phyloP scores from a whole-genome alignment of 2,329 filamentous ascomycete species.

The Cladophialophora psammophila region DNA sequence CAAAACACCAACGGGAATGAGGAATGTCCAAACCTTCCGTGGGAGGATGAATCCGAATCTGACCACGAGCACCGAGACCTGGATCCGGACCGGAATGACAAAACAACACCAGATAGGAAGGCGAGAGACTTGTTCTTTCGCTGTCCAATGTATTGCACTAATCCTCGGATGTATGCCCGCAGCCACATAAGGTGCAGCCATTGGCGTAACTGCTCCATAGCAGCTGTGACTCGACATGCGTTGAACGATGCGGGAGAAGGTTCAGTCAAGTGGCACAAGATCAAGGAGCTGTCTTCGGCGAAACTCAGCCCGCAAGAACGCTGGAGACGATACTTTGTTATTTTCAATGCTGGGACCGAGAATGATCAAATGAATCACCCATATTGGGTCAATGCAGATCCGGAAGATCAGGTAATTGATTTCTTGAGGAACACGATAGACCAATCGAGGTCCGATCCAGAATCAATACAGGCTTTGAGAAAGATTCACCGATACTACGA shows the following conservation, averaged over 20 bases:
- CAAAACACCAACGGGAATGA: not conserved
- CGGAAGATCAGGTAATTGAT: not conserved
- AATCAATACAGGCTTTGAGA: not conserved
- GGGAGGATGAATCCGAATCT: not conserved
- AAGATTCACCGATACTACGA: not conserved
- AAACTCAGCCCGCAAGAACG: not conserved
- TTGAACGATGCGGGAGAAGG: not conserved
- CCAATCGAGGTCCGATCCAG: not conserved
- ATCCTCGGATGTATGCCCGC: constrained; percentile 5
- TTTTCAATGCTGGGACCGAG: constrained; percentile 8
- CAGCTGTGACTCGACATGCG: constrained; percentile 12
- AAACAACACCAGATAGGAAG: not conserved
- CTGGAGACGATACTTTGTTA: constrained; percentile 4
- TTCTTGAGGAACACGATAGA: not conserved
- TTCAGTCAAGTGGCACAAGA: not conserved
- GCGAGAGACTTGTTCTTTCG: constrained; percentile 1
- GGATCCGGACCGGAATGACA: not conserved
- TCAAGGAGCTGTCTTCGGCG: not conserved
- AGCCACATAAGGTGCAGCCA: constrained; percentile 1
- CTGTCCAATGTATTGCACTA: constrained; percentile 9
- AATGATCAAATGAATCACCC: not conserved
- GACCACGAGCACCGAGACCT: not conserved
- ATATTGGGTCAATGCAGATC: not conserved
- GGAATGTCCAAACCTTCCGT: not conserved
- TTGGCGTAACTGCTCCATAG: constrained; percentile 2